phyloP scores from a whole-genome alignment of 2,329 filamentous ascomycete species.

The Calonectria hongkongensis region DNA sequence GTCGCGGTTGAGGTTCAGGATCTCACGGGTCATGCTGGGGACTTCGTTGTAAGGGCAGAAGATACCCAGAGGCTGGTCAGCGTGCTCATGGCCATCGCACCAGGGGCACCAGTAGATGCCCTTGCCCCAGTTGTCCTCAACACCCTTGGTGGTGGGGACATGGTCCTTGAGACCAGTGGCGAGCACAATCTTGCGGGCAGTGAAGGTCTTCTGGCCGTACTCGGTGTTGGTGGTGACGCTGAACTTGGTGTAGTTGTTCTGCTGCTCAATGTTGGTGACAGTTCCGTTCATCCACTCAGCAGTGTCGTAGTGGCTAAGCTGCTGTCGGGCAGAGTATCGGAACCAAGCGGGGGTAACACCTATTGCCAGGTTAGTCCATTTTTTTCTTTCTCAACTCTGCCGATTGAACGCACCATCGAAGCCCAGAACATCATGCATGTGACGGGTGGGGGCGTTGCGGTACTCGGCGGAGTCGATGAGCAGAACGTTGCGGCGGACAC shows the following conservation, averaged over 20 bases:
- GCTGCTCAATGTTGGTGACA: slow-evolving; percentile 65
- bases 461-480: slow-evolving; percentile 76
- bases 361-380: slow-evolving; percentile 51
- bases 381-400: not conserved
- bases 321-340: slow-evolving; percentile 71
- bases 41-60: slow-evolving; percentile 67
- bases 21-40: slow-evolving; percentile 68
- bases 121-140: slow-evolving; percentile 73
- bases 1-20: slow-evolving; percentile 73
- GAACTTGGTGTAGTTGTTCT: slow-evolving; percentile 66
- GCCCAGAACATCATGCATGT: slow-evolving; percentile 78
- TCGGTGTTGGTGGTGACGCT: slow-evolving; percentile 57
- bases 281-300: slow-evolving; percentile 71
- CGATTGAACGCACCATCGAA: slow-evolving; percentile 69
- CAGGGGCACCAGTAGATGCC: slow-evolving; percentile 80
- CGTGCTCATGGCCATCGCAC: slow-evolving; percentile 79
- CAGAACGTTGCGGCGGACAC: slow-evolving; percentile 72
- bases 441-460: slow-evolving; percentile 73
- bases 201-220: slow-evolving; percentile 58
- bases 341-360: slow-evolving; percentile 73
- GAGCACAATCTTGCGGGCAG: slow-evolving; percentile 73
- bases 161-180: slow-evolving; percentile 75
- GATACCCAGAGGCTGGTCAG: slow-evolving; percentile 74
- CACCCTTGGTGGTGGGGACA: slow-evolving; percentile 72
- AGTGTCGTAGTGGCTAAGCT: slow-evolving; percentile 71